Evolutionary conservation across 1,139 yeast genomes (phyloP).

Genomic region (Komagataea norvegica): DNA sequence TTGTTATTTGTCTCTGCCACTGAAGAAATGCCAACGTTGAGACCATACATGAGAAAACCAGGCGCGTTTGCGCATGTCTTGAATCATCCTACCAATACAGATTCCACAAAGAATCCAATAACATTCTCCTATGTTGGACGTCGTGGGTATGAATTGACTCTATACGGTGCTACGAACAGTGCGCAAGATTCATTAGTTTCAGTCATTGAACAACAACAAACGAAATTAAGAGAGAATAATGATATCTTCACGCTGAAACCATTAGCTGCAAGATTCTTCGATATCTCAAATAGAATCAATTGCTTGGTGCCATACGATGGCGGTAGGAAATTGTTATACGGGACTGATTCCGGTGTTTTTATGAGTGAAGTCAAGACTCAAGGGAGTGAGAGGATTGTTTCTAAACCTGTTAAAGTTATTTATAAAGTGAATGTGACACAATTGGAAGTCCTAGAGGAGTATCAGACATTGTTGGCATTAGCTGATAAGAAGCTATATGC

Average conservation of each 20-base stretch:
- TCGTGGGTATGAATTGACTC: constrained; percentile 52
- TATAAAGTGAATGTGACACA: constrained; percentile 79
- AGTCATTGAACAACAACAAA: constrained; percentile 75
- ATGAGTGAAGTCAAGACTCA: constrained; percentile 52
- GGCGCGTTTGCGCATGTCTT: constrained; percentile 40
- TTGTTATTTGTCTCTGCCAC: constrained; percentile 70
- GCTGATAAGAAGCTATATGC: constrained; percentile 81
- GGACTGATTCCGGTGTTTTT: constrained; percentile 90
- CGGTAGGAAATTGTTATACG: constrained; percentile 84
- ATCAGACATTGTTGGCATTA: constrained; percentile 74
- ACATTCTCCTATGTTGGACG: constrained; percentile 44
- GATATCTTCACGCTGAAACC: constrained; percentile 79
- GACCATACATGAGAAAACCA: constrained; percentile 36
- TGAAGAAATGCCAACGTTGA: constrained; percentile 67
- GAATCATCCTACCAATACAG: constrained; percentile 19
- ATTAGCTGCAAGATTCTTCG: constrained; percentile 69
- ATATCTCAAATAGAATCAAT: constrained; percentile 68
- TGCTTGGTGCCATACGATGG: constrained; percentile 96
- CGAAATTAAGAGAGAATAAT: constrained; percentile 60
- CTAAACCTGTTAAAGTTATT: constrained; percentile 75
- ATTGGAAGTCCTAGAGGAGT: constrained; percentile 88
- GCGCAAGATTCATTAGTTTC: constrained; percentile 80
- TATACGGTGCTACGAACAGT: constrained; percentile 59
- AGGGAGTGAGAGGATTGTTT: constrained; percentile 42
- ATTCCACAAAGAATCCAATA: constrained; percentile 26